A percentile compares a stretch with the other conserved stretches of the same genome.
Conservation (phyloP, 257 asterid genomes). For the Craterostigma plantagineum region DNA sequence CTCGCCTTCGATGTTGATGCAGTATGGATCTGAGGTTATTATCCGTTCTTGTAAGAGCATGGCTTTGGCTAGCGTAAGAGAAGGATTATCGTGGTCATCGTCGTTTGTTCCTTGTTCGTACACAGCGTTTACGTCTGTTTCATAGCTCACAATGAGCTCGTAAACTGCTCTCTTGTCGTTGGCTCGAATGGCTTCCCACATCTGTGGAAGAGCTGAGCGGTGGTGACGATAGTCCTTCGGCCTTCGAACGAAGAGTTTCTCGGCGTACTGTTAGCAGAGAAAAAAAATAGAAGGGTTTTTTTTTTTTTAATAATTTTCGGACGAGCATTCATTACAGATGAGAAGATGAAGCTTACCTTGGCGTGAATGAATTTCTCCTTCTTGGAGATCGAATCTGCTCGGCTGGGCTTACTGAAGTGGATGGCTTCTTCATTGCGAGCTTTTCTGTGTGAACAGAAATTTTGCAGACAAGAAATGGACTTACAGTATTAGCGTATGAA, state of each 20-base stretch:
- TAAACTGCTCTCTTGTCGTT: constrained; percentile 72
- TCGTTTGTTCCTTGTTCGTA: constrained; percentile 31
- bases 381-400: not conserved
- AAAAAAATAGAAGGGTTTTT: not conserved
- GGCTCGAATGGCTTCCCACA: constrained; percentile 83
- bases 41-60: constrained; percentile 77
- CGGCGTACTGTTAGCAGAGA: constrained; percentile 64
- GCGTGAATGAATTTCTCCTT: not conserved
- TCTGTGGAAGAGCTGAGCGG: constrained; percentile 33
- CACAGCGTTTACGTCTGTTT: constrained; percentile 44
- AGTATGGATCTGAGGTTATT: constrained; percentile 21
- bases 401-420: too few relatives aligned
- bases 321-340: not conserved
- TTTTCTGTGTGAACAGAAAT: too few relatives aligned
- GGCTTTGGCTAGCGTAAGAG: constrained; percentile 86
- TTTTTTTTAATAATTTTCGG: not conserved
- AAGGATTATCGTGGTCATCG: constrained; percentile 25
- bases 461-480: too few relatives aligned
- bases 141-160: constrained; percentile 65
- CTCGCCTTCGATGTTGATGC: constrained; percentile 27
- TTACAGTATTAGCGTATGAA: too few relatives aligned
- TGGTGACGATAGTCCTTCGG: constrained; percentile 37
- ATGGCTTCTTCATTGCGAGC: too few relatives aligned
- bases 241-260: constrained; percentile 60
- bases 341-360: not conserved